Base-by-base conservation (phyloP, 495 filamentous ascomycete genomes). In the Beverwykella pulmonaria region DNA sequence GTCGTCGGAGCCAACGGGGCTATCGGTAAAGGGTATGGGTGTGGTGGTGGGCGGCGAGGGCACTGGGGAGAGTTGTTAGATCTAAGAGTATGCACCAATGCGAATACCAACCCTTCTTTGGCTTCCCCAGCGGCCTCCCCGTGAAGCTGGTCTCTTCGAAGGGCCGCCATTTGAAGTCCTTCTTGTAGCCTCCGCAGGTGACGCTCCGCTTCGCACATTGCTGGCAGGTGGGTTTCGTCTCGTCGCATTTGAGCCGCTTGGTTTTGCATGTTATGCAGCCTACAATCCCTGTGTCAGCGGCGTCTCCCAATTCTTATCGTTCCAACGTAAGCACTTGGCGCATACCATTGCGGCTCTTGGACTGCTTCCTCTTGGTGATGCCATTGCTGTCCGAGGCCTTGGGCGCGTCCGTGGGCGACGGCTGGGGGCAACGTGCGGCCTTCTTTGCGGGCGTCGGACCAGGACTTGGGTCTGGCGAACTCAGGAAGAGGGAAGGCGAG, bases 271-370 rank as follows among this genome's bases (percentile, higher is more conserved):
- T 92, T 61, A 88, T 82, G 77, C 90, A 93, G 58, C 90, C 90
- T 92, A 69, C 22, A 22, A 22, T 29, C 3, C 39, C 23, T 15
- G n/a, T 8, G 53, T 64, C 27, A 64, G 61, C 56, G 44, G 60
- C 27, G 15, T 22, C 39, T 15, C 23, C 3, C 8, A 54, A 32
- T 15, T 30, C 6, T 70, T 65, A 70, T 70, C 67, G 23, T 22
- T 9, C 9, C 9, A 46, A 29, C 50, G 50, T 63, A 62, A 71
- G 68, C 53, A 65, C 44, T 26, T 15, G 55, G 27, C 17, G 41
- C 82, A 63, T 86, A 91, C 90, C 90, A 82, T 92, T 92, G 70
- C 90, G 86, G 76, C 90, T 92, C 74, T 93, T 93, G 53, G 87
- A 89, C 77, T 92, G 90, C 70, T 92, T 93, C 8, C 86, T 86